Evolutionary conservation across 768 basidiomycete genomes (phyloP), one percentile per base, ranked within the genome.

Genomic region (Sistotremastrum suecicum): DNA sequence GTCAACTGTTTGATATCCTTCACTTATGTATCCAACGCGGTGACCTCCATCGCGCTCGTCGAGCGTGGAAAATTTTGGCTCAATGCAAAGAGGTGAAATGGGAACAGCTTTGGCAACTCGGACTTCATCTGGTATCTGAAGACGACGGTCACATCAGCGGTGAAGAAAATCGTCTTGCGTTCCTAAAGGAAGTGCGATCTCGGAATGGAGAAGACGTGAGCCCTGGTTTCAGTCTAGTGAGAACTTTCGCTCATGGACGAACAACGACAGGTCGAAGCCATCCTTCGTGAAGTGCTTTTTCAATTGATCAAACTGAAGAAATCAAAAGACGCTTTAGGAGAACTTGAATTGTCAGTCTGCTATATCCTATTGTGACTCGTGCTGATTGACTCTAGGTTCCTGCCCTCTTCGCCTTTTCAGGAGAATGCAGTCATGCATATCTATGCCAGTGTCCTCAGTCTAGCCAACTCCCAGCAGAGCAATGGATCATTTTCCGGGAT

Each of bases 401-500:
- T 94, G 4, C 85, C 88, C 1, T 83, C 86, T 2, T 82, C 84
- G 58, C 91, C 91, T 2, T 94, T 80, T 64, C 80, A 80, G 56
- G 83, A 88, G 52, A 85, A 87, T 51, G 72, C 82, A 1, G 63
- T 78, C 5, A 66, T 94, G 31, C 86, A 94, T 54, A 67, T 78
- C 10, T 91, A 92, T 50, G 88, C 90, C 3, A 90, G 86, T 1
- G 62, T 92, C 44, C 63, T 86, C 8, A 74, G 70, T 30, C 63
- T 90, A 49, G 20, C 20, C 20, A 20, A 20, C 20, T 20, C 20
- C 20, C 20, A 20, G 20, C 20, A 20, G 20, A 20, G 20, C 20
- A 20, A 20, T 20, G 20, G 20, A 20, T 20, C 20, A 20, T 20
- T 20, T 20, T 20, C 20, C 20, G 33, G 34, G 3, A 28, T 39